phyloP scores from a whole-genome alignment of 345 rosid species.

The Dipteronia sinensis region DNA sequence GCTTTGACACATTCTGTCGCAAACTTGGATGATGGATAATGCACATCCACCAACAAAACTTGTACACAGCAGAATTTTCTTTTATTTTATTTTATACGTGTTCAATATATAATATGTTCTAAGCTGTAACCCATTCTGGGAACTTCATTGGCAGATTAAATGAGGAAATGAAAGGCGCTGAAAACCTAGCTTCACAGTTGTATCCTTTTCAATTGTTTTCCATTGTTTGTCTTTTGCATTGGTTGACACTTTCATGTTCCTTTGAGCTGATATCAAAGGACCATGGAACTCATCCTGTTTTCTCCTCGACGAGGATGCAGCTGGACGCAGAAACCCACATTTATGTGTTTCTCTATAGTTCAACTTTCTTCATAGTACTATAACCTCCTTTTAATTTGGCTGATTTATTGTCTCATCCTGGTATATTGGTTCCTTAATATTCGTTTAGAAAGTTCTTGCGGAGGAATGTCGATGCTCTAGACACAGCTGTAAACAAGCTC shows the following conservation, averaged over 20 bases:
- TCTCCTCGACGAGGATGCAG: not conserved
- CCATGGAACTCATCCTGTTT: not conserved
- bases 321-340: not conserved
- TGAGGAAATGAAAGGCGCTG: slow-evolving; percentile 84
- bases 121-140: not conserved
- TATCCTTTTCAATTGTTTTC: slow-evolving; percentile 54
- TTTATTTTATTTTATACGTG: not conserved
- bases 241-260: not conserved
- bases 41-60: not conserved
- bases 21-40: not conserved
- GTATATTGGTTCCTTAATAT: slow-evolving; percentile 43
- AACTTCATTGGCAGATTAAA: slow-evolving; percentile 62
- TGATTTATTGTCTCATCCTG: not conserved
- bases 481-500: slow-evolving; percentile 74
- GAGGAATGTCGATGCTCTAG: slow-evolving; percentile 82
- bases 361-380: not conserved
- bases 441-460: slow-evolving; percentile 65
- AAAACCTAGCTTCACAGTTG: slow-evolving; percentile 66
- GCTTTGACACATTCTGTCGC: not conserved
- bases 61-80: not conserved
- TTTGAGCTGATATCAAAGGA: not conserved
- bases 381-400: not conserved
- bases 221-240: not conserved
- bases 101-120: not conserved
- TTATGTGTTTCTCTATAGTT: not conserved